Evolutionary conservation across 1,284 basidiomycete genomes (phyloP), one percentile per base, ranked within the genome.

Genomic region (Cryptococcus neoformans): DNA sequence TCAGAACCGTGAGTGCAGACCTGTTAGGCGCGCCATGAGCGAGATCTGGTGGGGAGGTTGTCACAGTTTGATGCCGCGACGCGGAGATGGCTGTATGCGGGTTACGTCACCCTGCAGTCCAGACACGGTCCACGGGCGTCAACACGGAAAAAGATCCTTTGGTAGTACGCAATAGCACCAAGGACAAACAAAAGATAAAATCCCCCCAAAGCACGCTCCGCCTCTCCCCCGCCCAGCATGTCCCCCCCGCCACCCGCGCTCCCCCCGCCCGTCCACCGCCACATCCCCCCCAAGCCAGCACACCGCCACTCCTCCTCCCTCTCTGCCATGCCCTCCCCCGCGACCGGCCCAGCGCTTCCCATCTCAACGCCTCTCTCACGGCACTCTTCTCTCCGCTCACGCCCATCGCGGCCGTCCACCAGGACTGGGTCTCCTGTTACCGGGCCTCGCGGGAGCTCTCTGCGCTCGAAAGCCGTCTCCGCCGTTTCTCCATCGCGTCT

Each of bases 401-500:
- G 55, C 10, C 51, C 54, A 4, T 39, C 49, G n/a, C 54, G 54
- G n/a, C 53, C 60, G 37, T 53, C 53, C 34, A 14, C 45, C 50
- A 41, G 39, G 37, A n/a, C 53, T 6, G 39, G 36, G 4, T 39
- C 44, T 56, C 57, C 16, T 55, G 58, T 21, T 21, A 21, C 21
- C 21, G 21, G 21, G 21, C 21, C 21, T 21, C 21, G 21, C 21
- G 21, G 21, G 21, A 21, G 21, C 21, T 21, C 21, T 21, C 21
- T 21, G 21, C 21, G 21, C 21, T 21, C 21, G 21, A 21, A 21
- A 21, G 40, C 56, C 17, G 7, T 7, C n/a, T 45, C 38, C 14
- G 40, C 56, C 17, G 7, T 45, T 14, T 63, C 62, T 5, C 68
- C 68, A 0, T 67, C 65, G 2, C 59, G 63, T 16, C 59, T 70